Evolutionary conservation across 257 asterid species (phyloP), one percentile per base, ranked within the genome.

Genomic region (Fraxinus pennsylvanica): DNA sequence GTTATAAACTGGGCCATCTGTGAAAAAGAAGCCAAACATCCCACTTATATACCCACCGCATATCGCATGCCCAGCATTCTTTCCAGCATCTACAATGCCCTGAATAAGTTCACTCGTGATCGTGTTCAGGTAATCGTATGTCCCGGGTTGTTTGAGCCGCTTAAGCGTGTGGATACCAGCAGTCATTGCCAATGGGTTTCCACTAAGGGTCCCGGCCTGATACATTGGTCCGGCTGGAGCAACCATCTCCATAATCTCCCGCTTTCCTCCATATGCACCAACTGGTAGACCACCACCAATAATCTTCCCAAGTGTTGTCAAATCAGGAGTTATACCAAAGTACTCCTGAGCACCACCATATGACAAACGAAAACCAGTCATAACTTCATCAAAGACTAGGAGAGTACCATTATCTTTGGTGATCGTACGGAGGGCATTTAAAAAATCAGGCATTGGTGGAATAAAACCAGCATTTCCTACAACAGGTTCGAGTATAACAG

Each of bases 211-310:
- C 76, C 99, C 99, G 0, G 99, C 99, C 74, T 96, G 99, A 76
- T 96, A 96, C 98, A 96, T 87, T 5, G 99, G 98, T 68, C 99
- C 99, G 6, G 99, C 91, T 29, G 99, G 99, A 9, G 99, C 99
- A 75, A 96, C 99, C 97, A 93, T 91, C 89, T 96, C 96, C 99
- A 96, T 96, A 38, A 96, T 96, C 50, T 93, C 99, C 78, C 96
- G 85, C 81, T 97, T 88, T 72, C 99, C 99, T 72, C 99, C 99
- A 25, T 96, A 96, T 4, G 99, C 99, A 14, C 99, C 99, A 50
- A 96, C 99, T 1, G 99, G 99, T 82, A 96, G 80, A 65, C 98
- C 98, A 72, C 99, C 99, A 10, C 99, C 99, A 1, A 96, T 96
- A 50, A 96, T 92, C 89, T 93, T 96, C n/a, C 98, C 99, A 1